Evolutionary conservation across 1,284 basidiomycete genomes (phyloP).

Genomic region (Afroboletus lepidellus): DNA sequence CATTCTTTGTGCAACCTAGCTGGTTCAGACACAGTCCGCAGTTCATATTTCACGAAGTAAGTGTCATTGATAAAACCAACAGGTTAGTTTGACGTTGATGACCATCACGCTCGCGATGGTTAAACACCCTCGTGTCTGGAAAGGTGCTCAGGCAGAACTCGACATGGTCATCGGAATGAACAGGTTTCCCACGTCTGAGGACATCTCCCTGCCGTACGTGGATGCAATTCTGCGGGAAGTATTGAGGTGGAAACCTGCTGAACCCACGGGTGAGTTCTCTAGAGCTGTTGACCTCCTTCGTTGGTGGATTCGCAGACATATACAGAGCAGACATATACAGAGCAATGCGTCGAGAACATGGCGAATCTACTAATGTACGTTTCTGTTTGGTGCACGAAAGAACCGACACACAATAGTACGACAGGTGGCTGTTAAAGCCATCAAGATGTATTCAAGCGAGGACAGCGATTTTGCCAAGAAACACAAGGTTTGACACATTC

Average conservation of each 20-base stretch:
- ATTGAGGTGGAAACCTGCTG: constrained; percentile 21
- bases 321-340: no score
- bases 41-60: background rate
- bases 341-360: no score
- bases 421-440: constrained; percentile 18
- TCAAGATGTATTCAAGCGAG: constrained; percentile 13
- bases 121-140: constrained; percentile 31
- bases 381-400: no score
- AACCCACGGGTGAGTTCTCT: constrained; percentile 2
- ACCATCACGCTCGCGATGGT: no score
- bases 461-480: constrained; percentile 11
- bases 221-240: constrained; percentile 38
- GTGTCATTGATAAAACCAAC: background rate
- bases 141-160: constrained; percentile 7
- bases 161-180: no score
- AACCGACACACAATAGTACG: no score
- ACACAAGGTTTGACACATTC: constrained; percentile 4
- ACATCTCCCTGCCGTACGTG: background rate
- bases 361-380: no score
- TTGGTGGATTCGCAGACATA: no score
- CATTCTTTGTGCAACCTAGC: background rate
- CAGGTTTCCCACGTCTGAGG: no score
- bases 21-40: constrained; percentile 16
- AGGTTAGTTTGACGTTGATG: background rate
- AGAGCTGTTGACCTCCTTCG: no score